These are phyloP conservation scores for Daldinia concentrica DNA, from an alignment of 495 filamentous ascomycete species.

Conservation along the genomic window DNA sequence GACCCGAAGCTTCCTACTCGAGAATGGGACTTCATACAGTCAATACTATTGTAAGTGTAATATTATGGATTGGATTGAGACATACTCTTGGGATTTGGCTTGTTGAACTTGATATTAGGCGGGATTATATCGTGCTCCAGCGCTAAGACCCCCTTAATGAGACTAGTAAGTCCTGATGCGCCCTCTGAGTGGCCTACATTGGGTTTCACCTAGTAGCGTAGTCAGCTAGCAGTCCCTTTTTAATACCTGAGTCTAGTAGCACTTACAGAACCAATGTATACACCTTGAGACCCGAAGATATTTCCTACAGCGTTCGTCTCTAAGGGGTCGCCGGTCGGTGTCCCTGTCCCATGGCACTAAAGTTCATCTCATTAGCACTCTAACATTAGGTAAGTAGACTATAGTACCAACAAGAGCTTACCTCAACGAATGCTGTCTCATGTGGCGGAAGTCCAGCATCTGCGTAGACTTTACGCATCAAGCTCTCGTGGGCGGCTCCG, in stretches of 20 bases:
- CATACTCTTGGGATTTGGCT: conserved; percentile 51
- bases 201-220: background rate
- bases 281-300: conserved; percentile 41
- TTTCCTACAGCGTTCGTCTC: conserved; percentile 48
- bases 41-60: background rate
- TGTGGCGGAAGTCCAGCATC: background rate
- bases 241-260: background rate
- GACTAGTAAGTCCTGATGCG: conserved; percentile 56
- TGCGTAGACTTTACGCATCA: conserved; percentile 49
- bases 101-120: conserved; percentile 55
- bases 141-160: conserved; percentile 57
- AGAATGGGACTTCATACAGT: conserved; percentile 28
- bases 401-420: background rate
- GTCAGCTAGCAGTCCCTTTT: background rate
- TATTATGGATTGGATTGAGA: background rate
- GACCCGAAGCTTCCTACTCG: conserved; percentile 47
- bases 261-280: conserved; percentile 61
- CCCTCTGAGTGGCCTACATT: conserved; percentile 63
- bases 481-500: conserved; percentile 54
- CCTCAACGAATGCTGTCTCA: background rate
- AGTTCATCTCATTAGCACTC: conserved; percentile 50
- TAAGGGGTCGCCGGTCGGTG: conserved; percentile 51
- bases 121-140: conserved; percentile 57
- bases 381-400: background rate
- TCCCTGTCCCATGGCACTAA: conserved; percentile 51